These are phyloP conservation scores for Trichoderma lentiforme DNA, from an alignment of 2,329 filamentous ascomycete species.

Conservation along the genomic window DNA sequence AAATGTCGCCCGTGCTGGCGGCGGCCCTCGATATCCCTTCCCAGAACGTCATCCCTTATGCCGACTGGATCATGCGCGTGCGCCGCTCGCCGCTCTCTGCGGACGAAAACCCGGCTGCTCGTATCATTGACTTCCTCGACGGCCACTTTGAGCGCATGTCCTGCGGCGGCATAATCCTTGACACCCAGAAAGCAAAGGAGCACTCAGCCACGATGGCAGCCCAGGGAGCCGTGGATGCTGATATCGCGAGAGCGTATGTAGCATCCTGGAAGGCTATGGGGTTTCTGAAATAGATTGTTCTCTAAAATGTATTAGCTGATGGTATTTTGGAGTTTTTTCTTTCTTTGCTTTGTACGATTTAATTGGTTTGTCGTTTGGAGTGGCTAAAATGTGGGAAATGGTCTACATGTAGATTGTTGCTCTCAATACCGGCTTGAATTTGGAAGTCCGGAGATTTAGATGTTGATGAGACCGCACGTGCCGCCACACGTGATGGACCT, in stretches of 20 bases:
- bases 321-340: neutral
- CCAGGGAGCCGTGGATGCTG: neutral
- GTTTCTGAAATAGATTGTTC: neutral
- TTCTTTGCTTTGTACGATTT: neutral
- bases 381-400: neutral
- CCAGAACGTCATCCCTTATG: neutral
- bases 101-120: neutral
- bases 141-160: constrained; percentile 20
- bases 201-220: constrained; percentile 9
- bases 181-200: constrained; percentile 13
- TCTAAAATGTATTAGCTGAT: neutral
- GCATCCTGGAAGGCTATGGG: neutral
- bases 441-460: neutral
- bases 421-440: neutral
- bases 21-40: constrained; percentile 13
- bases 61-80: neutral
- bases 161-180: constrained; percentile 20
- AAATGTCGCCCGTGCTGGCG: neutral
- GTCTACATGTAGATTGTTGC: neutral
- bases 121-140: constrained; percentile 18
- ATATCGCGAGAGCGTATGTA: neutral
- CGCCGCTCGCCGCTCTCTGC: neutral
- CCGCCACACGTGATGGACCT: neutral
- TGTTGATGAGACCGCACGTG: neutral
- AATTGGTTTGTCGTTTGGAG: neutral